Percentiles rank a stretch among this genome's conserved stretches.
These are phyloP conservation scores for Trichoderma sp. DNA, from an alignment of 2,329 filamentous ascomycete species.

Conservation along the genomic window DNA sequence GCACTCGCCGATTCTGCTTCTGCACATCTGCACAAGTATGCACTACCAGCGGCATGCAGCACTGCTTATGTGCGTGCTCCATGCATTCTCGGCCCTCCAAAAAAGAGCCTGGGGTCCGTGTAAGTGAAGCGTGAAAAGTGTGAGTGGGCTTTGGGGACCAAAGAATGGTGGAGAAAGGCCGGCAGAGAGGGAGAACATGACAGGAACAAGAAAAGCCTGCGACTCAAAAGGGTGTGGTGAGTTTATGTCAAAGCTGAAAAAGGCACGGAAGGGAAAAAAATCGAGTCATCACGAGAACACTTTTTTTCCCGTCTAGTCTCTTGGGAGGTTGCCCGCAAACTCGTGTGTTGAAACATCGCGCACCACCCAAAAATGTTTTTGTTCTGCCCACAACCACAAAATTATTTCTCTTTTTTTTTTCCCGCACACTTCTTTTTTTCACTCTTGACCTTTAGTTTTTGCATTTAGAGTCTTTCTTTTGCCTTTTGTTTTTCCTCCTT, in stretches of 20 bases:
- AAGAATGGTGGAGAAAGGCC: not conserved
- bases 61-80: not conserved
- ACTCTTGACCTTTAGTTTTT: not conserved
- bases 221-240: not conserved
- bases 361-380: not conserved
- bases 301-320: not conserved
- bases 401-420: not conserved
- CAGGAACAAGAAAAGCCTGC: not conserved
- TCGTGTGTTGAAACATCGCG: not conserved
- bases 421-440: not conserved
- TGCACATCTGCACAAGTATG: not conserved
- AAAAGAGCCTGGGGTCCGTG: not conserved
- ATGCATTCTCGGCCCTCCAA: not conserved
- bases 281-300: constrained; percentile 17
- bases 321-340: not conserved
- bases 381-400: not conserved
- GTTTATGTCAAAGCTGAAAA: constrained; percentile 8
- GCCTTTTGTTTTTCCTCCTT: not conserved
- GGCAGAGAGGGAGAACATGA: not conserved
- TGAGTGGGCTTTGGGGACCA: constrained; percentile 8
- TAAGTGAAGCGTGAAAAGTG: not conserved
- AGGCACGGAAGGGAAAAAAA: constrained; percentile 1
- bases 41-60: not conserved
- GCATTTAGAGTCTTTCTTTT: not conserved
- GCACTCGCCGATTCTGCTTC: not conserved